A percentile compares a stretch with the other conserved stretches of the same genome.
These are phyloP conservation scores for Aphanomyces stellatus DNA, from an alignment of 352 stramenopile species.

Conservation along the genomic window DNA sequence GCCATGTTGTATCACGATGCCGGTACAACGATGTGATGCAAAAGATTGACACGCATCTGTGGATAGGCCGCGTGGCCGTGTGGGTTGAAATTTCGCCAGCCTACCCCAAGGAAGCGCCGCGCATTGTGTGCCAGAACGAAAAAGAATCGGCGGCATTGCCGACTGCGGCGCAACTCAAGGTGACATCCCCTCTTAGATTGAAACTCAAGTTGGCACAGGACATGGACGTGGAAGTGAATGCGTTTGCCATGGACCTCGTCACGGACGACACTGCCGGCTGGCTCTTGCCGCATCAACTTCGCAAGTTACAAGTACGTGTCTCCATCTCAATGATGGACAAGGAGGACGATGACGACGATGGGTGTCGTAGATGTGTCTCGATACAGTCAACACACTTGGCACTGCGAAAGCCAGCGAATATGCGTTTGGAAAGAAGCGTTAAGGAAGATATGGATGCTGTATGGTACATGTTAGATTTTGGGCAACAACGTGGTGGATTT, in stretches of 20 bases:
- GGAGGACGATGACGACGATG: not conserved
- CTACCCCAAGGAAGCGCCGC: slow-evolving; percentile 52
- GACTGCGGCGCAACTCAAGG: slow-evolving; percentile 54
- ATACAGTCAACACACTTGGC: not conserved
- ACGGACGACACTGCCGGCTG: slow-evolving; percentile 33
- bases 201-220: slow-evolving; percentile 24
- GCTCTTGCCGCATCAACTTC: slow-evolving; percentile 61
- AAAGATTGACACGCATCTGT: not conserved
- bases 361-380: not conserved
- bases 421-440: not conserved
- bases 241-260: slow-evolving; percentile 52
- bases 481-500: not conserved
- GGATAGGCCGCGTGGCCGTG: slow-evolving; percentile 24
- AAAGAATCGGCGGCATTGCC: slow-evolving; percentile 21
- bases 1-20: slow-evolving; percentile 38
- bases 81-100: slow-evolving; percentile 55
- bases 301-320: slow-evolving; percentile 41
- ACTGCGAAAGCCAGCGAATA: not conserved
- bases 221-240: slow-evolving; percentile 70
- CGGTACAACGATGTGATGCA: slow-evolving; percentile 13
- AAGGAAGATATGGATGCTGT: not conserved
- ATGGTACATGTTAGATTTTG: not conserved
- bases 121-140: slow-evolving; percentile 40
- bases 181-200: slow-evolving; percentile 17
- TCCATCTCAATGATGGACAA: too few species aligned